Evolutionary conservation across 768 basidiomycete genomes (phyloP).

Genomic region (Dictyophora rubrovolvata): DNA sequence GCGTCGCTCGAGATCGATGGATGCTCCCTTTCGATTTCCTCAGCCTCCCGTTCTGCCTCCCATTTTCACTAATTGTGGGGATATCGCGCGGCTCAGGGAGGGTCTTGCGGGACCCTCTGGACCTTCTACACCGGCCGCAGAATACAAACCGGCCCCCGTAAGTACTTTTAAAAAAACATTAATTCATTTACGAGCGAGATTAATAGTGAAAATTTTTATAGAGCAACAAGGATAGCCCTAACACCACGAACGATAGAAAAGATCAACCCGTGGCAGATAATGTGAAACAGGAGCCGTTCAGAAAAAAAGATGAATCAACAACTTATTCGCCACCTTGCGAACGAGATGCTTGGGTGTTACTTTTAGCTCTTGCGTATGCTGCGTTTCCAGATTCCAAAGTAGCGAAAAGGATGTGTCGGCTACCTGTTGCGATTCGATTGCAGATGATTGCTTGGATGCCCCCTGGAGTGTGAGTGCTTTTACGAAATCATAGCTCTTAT

Average conservation of each 20-base stretch:
- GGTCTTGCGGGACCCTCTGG: background rate
- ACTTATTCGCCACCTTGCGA: background rate
- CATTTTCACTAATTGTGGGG: background rate
- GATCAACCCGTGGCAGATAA: background rate
- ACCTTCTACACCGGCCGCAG: background rate
- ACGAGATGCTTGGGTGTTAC: constrained; percentile 6
- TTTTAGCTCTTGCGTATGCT: constrained; percentile 4
- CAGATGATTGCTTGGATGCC: constrained; percentile 9
- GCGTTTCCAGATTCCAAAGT: constrained; percentile 1
- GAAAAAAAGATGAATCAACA: background rate
- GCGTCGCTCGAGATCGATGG: background rate
- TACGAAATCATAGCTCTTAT: too few species aligned
- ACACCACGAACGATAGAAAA: background rate
- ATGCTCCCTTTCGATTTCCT: background rate
- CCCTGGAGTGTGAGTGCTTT: constrained; percentile 1
- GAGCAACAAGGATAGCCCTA: background rate
- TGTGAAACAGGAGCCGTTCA: background rate
- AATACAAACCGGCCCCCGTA: background rate
- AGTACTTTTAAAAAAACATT: background rate
- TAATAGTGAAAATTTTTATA: too few species aligned
- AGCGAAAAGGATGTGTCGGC: background rate
- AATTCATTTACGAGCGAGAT: too few species aligned
- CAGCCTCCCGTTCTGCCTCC: background rate
- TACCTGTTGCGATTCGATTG: background rate
- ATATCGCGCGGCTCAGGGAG: background rate